Evolutionary conservation across 2,329 filamentous ascomycete species (phyloP), one percentile per base, ranked within the genome.

Genomic region (Amylocarpus encephaloides): DNA sequence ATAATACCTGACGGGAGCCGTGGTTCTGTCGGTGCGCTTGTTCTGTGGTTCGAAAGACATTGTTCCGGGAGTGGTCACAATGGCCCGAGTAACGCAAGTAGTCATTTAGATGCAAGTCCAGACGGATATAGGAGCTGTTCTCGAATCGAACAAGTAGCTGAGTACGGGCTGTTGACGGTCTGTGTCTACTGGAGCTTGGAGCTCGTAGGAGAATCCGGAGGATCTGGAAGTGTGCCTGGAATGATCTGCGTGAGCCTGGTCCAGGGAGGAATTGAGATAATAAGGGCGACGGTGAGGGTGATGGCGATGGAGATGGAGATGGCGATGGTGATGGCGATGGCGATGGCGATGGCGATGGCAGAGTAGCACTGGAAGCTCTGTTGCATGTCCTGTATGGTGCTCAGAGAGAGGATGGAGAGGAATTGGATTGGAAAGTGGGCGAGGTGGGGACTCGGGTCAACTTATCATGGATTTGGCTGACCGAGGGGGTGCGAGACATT

Each of bases 1-100:
- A 26, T 26, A 62, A 63, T 66, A 66, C 64, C 64, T 65, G 59
- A 57, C 57, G 60, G 60, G 38, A 56, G 57, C 60, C 59, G 62
- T 62, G 53, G 59, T 61, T 59, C 63, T 51, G 55, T 58, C 51
- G 56, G 60, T 52, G 46, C 49, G 55, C 42, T 59, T 26, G 22
- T 26, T 59, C 43, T 53, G 49, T 51, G 56, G 54, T 42, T 55
- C 54, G 61, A 60, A 65, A 52, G 62, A 48, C 62, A 64, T 65
- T 58, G 57, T 59, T 52, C 63, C 63, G 61, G 58, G 56, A 55
- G 59, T 54, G 55, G 52, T 60, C 40, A 59, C 56, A 54, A 57
- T 50, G 52, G 58, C 52, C 45, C 60, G 57, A 33, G 62, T 64
- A 52, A 62, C 58, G 58, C 59, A 62, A 61, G 52, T 64, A 63